Percentiles rank a stretch among this genome's conserved stretches.
Evolutionary conservation across 2,329 filamentous ascomycete species (phyloP).

Genomic region (Colletotrichum aenigma): DNA sequence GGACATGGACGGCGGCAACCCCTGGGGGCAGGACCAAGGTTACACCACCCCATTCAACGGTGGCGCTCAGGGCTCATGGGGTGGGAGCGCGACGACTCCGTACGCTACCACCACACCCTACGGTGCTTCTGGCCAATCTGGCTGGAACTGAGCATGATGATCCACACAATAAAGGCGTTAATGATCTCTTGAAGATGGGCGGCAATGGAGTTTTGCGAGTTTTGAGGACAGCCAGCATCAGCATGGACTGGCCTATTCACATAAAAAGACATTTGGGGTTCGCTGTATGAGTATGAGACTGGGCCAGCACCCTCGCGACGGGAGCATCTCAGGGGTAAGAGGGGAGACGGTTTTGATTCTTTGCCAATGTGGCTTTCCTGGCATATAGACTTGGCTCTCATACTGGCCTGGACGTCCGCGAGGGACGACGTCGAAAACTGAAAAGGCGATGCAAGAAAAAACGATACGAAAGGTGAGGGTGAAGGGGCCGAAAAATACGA

Average conservation of each 20-base stretch:
- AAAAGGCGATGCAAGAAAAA: neutral
- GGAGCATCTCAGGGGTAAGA: neutral
- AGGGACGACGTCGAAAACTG: neutral
- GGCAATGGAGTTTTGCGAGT: constrained; percentile 15
- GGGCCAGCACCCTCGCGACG: neutral
- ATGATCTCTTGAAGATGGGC: neutral
- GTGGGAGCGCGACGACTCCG: constrained; percentile 56
- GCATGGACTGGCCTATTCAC: neutral
- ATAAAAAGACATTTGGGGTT: neutral
- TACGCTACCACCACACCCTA: constrained; percentile 48
- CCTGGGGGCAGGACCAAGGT: constrained; percentile 63
- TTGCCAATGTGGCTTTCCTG: neutral
- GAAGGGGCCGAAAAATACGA: neutral
- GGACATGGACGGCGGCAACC: constrained; percentile 62
- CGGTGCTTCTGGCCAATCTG: constrained; percentile 54
- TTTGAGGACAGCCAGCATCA: neutral
- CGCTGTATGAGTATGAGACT: neutral
- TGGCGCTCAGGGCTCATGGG: constrained; percentile 68
- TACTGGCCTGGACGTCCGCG: neutral
- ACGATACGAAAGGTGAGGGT: neutral
- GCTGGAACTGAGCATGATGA: constrained; percentile 46
- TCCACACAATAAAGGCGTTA: constrained; percentile 12
- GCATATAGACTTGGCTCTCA: neutral
- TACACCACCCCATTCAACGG: constrained; percentile 71
- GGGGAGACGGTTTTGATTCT: neutral